Evolutionary conservation across 495 filamentous ascomycete species (phyloP), one percentile per base, ranked within the genome.

Genomic region (Talaromyces stipitatus): DNA sequence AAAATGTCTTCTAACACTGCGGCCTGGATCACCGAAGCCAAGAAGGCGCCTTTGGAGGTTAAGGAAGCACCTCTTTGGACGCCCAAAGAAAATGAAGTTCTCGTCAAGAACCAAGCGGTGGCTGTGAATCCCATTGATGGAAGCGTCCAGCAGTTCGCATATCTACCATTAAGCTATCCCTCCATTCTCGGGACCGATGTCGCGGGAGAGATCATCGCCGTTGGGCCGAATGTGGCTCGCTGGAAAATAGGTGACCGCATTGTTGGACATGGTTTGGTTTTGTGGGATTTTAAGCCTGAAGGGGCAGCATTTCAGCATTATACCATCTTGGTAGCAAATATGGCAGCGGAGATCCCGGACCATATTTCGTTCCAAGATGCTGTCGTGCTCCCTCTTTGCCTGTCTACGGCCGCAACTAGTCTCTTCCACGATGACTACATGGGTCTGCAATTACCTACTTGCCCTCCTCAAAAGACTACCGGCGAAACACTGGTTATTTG

Each of bases 211-310:
- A 66, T 80, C 0, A 59, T 67, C 24, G 64, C 69, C 23, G 64
- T 71, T 5, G 77, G 77, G 3, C 24, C 60, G 1, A 61, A 56
- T 4, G 72, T 74, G 3, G 29, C 53, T 2, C 57, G 66, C 24
- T 71, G 76, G 59, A 69, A 68, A 43, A 62, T 62, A 26, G 75
- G 73, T 10, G 70, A 77, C 56, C 73, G 76, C 29, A 70, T 79
- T 16, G 58, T 72, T 45, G 76, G 69, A 54, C 69, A 61, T 16
- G 36, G 24, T 3, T 12, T 38, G 14, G 24, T 16, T 4, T 1
- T 38, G 1, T 16, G 16, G 23, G 18, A 27, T 41, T n/a, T 29
- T 0, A 27, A 36, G 12, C 65, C 61, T 2, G 64, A 77, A 50
- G 69, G 77, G 41, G 75, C 73, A 10, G 74, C 70, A 1, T 69